Base-by-base conservation (phyloP, 768 basidiomycete genomes). In the Solioccasus polychromus region DNA sequence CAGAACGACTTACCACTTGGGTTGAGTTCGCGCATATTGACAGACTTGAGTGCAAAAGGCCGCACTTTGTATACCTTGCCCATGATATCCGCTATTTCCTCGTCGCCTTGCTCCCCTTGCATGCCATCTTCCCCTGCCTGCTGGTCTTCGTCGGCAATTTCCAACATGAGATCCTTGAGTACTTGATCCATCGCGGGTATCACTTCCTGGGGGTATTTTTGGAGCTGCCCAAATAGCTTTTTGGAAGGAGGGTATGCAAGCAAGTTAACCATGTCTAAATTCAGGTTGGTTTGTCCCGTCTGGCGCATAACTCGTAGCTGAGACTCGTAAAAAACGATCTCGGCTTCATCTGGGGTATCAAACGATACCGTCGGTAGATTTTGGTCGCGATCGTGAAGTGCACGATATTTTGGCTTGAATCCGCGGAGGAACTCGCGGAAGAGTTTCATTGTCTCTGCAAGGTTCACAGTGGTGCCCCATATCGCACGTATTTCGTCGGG, bases 101-200 rank as follows among this genome's bases (percentile, higher is more conserved):
- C 88, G 40, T 92, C 87, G 0, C 87, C 88, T 39, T 83, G 75
- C 25, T 71, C 75, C 1, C 85, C 90, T 22, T 71, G 63, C 88
- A 92, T 89, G n/a, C 80, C 88, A 19, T 85, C 83, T 57, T 75
- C 62, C 4, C 81, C 84, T 8, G 75, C 77, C 47, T 77, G 74
- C 59, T 84, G 85, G 53, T 96, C 92, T 53, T 80, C 72, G 39
- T 94, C 90, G 1, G 89, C 91, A 34, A 88, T 61, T 55, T 92
- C 89, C 42, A 97, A 68, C 88, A 97, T 89, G 39, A 88, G 71
- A 60, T 97, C 95, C 68, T 94, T 93, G 55, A 98, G 70, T 1
- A 92, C 85, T 58, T 95, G 91, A 73, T 99, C 96, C 88, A 97
- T 93, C 19, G 90, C 91, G 2, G 96, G 95, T 38, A 99, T 78